Base-by-base conservation (phyloP, 1,284 basidiomycete species). In the Kwoniella shivajii region DNA sequence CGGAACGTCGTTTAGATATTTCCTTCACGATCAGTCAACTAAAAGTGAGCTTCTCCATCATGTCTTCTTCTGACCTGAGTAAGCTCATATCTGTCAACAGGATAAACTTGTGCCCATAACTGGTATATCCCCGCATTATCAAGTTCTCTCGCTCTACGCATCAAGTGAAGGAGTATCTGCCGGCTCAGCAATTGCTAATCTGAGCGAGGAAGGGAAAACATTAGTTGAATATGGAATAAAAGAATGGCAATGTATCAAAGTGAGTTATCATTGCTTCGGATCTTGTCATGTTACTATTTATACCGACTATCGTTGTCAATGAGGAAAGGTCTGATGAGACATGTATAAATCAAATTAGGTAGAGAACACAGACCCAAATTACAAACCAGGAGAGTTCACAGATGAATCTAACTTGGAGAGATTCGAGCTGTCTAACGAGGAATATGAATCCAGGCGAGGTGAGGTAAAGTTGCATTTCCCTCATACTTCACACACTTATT, bases 351-450 rank as follows among this genome's bases (percentile, higher is more conserved):
- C n/a, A n/a, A n/a, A n/a, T n/a, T 57, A 93, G 91, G 86, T 93
- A 10, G 82, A 83, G 53, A 90, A 92, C 68, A 84, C 83, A 20
- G 86, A 93, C 70, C 91, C 91, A 1, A 82, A 87, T 26, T 72
- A 77, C 26, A 63, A 71, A 7, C 69, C 73, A 0, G 77, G 78
- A 55, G 75, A 93, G 71, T 85, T 88, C 57, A 85, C 87, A 4
- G 94, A 97, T 74, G 83, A 89, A 4, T 86, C 86, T 0, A 85
- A 88, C 75, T 92, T 96, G 1, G 86, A 96, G 36, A 97, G 97
- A 75, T 98, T 94, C 68, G 93, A 97, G 79, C 78, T 98, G 56
- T 88, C 86, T 10, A 83, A 87, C 11, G 85, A 85, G 24, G 90
- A 89, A 52, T 98, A 98, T 73, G 90, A 86, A 18, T 80, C 85